Base-by-base conservation (phyloP, 1,139 yeast genomes). In the Scheffersomyces illinoinensis region DNA sequence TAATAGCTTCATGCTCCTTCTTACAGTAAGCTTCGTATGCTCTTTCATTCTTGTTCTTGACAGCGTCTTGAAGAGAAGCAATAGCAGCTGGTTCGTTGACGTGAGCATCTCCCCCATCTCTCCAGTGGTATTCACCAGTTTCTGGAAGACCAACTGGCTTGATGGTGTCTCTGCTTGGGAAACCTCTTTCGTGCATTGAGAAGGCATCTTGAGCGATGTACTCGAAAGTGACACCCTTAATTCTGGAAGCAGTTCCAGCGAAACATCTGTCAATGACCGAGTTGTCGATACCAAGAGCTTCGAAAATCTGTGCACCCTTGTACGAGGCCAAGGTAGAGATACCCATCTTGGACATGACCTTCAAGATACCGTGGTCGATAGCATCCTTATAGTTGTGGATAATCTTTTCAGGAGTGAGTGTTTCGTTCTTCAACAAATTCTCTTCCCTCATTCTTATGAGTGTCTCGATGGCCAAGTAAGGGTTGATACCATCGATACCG, bases 331-430 rank as follows among this genome's bases (percentile, higher is more conserved):
- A 83, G 47, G 99, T 95, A 50, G 98, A 93, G 68, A 95, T 95
- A 83, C 99, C 99, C 98, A 95, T 95, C 83, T 95, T 95, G 53
- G 98, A 91, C 99, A 95, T 95, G 62, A 95, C 98, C 80, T 95
- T 95, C 71, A 92, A 81, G 66, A 95, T 89, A 76, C 98, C 98
- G 59, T 93, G 89, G 72, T 93, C 97, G 62, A 91, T 82, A 20
- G 98, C 88, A 64, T 85, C 81, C 74, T 89, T 90, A 79, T 91
- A 95, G 80, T 95, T 93, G 57, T 80, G 81, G 63, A 93, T 76
- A 62, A 93, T 83, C 65, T 84, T 73, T 48, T 84, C 85, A 62
- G 87, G 87, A 49, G 87, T 72, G 59, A 90, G 74, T 19, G 77
- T 74, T 53, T 78, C 85, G 63, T 86, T 84, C 68, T 87, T 84